Evolutionary conservation across 352 stramenopile genomes (phyloP).

Genomic region (Phytopythium oedochilum): DNA sequence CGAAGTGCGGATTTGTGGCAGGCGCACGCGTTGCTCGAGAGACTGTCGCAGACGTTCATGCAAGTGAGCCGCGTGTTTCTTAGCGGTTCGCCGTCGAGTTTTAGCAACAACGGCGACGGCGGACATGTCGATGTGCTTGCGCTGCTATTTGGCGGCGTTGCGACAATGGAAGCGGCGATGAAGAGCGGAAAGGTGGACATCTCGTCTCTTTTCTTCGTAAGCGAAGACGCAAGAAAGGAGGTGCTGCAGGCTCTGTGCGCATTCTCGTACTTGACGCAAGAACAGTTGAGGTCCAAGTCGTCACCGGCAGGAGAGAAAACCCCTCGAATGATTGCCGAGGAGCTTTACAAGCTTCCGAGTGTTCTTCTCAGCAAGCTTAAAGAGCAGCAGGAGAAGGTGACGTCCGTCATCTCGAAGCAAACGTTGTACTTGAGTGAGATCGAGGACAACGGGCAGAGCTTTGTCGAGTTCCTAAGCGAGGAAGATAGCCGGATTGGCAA

Average conservation of each 20-base stretch:
- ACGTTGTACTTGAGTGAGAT: constrained; percentile 74
- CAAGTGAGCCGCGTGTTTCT: constrained; percentile 24
- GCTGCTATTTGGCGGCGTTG: constrained; percentile 66
- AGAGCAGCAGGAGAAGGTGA: constrained; percentile 45
- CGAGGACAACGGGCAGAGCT: constrained; percentile 40
- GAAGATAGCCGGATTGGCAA: constrained; percentile 61
- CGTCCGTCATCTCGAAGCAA: constrained; percentile 54
- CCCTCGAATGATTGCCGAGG: constrained; percentile 47
- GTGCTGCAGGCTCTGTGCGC: constrained; percentile 74
- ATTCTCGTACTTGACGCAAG: constrained; percentile 75
- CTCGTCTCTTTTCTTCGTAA: constrained; percentile 72
- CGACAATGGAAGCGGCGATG: constrained; percentile 76
- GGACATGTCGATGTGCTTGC: constrained; percentile 63
- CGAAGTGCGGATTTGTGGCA: constrained; percentile 62
- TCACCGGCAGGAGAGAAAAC: neutral
- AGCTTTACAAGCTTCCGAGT: constrained; percentile 58
- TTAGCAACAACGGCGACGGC: constrained; percentile 2
- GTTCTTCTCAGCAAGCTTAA: constrained; percentile 61
- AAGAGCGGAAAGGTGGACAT: constrained; percentile 72
- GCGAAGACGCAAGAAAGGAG: constrained; percentile 54
- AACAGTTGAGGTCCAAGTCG: constrained; percentile 17
- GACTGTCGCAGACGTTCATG: constrained; percentile 60
- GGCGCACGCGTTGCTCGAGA: constrained; percentile 61
- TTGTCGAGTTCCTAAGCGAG: constrained; percentile 49
- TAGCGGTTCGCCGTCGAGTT: neutral